Conservation (phyloP, 2,329 filamentous ascomycete genomes). For the Cryphonectria radicalis region DNA sequence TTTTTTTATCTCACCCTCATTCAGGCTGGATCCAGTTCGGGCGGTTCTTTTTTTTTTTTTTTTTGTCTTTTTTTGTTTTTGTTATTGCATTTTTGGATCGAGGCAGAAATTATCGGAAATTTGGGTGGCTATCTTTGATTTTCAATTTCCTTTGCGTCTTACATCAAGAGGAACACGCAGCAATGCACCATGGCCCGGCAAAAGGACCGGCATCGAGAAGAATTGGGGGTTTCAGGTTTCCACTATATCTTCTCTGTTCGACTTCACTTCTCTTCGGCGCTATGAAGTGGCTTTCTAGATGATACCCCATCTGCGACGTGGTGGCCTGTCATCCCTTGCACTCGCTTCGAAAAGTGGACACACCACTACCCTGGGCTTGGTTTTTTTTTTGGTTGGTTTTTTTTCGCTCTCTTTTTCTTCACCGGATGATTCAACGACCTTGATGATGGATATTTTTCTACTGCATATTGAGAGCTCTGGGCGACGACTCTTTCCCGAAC, state of each 20-base stretch:
- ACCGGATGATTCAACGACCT: constrained; percentile 54
- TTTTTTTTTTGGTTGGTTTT: constrained; percentile 45
- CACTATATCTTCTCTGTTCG: constrained; percentile 35
- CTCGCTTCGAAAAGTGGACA: constrained; percentile 46
- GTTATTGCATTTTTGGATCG: constrained; percentile 57
- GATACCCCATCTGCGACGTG: constrained; percentile 42
- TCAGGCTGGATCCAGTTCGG: constrained; percentile 57
- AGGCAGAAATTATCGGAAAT: constrained; percentile 50
- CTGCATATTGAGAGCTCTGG: constrained; percentile 36
- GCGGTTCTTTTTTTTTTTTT: constrained; percentile 54
- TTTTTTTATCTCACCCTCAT: constrained; percentile 46
- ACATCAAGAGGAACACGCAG: constrained; percentile 64
- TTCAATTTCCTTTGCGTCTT: constrained; percentile 40
- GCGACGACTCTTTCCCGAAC: constrained; percentile 44
- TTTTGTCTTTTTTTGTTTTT: constrained; percentile 54
- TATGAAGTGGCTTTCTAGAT: constrained; percentile 48
- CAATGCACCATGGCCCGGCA: constrained; percentile 60
- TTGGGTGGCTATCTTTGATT: constrained; percentile 49
- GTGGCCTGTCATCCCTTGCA: constrained; percentile 37
- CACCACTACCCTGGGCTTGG: constrained; percentile 39
- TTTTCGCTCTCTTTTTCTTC: constrained; percentile 44
- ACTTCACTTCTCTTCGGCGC: constrained; percentile 38
- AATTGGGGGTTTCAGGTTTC: constrained; percentile 39
- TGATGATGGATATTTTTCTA: constrained; percentile 42
- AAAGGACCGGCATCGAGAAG: constrained; percentile 45